Evolutionary conservation across 768 basidiomycete species (phyloP), one percentile per base, ranked within the genome.

Genomic region (Tremella mesenterica): DNA sequence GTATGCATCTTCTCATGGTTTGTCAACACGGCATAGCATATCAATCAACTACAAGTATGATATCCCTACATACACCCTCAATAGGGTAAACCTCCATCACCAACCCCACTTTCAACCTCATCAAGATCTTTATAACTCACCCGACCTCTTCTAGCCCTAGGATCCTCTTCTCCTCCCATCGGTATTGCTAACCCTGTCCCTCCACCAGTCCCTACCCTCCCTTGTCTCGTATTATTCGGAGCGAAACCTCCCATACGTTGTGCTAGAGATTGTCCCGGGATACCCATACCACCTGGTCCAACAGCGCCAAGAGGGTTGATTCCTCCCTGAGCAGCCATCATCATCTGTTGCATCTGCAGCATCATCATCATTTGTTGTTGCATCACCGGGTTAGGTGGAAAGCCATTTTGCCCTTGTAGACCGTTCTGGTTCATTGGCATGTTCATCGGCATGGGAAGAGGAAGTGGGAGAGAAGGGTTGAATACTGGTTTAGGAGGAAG

Each of bases 71-170:
- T n/a, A n/a, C n/a, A n/a, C n/a, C n/a, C 4, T 47, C 44, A 72
- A 38, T 69, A 72, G 30, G 70, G 70, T 39, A 72, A 47, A 16
- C 70, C 63, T 26, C 66, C 71, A 41, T 41, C 38, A 64, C 56
- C 69, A 53, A 82, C 65, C 81, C 80, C 72, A 81, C 84, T 33
- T 80, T 84, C 78, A 86, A 86, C 87, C 71, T 86, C 77, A 76
- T 96, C 92, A 83, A 95, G 87, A 74, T 96, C 92, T 70, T 89
- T 84, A 69, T 96, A 96, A 75, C 87, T 90, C 51, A 96, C 83
- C 73, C 87, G 82, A 74, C 83, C 85, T 41, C 88, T 88, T 29
- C 84, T 86, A 28, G 86, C 85, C 26, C 92, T 88, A 34, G 92
- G 79, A 38, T 92, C 92, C 72, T 96, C 92, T 27, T 84, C 86